Evolutionary conservation across 1,284 basidiomycete genomes (phyloP), one percentile per base, ranked within the genome.

Genomic region (Trametes versicolor): DNA sequence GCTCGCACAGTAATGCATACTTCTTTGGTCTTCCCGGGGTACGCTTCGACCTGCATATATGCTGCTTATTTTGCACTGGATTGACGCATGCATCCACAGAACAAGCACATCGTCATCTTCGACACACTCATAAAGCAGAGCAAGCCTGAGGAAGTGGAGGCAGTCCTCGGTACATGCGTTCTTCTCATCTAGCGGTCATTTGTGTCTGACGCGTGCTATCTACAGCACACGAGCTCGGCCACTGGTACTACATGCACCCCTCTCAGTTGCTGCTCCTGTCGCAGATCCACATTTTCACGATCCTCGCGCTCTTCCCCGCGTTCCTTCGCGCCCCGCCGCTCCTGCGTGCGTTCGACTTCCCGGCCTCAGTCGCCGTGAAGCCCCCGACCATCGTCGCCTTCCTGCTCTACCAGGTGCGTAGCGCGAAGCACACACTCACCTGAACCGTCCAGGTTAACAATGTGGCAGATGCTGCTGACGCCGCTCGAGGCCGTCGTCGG

Each of bases 61-160:
- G 52, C 27, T 54, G 4, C 1, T 53, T 61, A 29, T 23, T 15
- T 10, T 21, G 15, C 15, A 21, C 21, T 8, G 7, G 15, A 13
- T 25, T 60, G 32, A 60, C 50, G 27, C 27, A 5, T 8, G 54
- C 32, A 19, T 43, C 5, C 60, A 36, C 50, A 86, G 80, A 92
- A 89, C 76, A 97, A 97, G 75, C 95, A 97, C 77, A 97, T 99
- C 72, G 97, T 99, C 75, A 93, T 99, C 72, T 99, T 95, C 76
- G 97, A 99, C 76, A 99, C 97, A 0, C 86, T 99, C 66, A 94
- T 99, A 76, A 92, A 97, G 73, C 90, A 98, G 75, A 93, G 89
- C 75, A 88, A 90, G 63, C 86, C 96, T 0, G 92, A 93, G 34
- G 94, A 97, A 77, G 94, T 98, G 25, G 95, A 97, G 72, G 96